A percentile compares a stretch with the other conserved stretches of the same genome.
phyloP scores from a whole-genome alignment of 2,329 filamentous ascomycete species.

The Fusarium beomiforme region DNA sequence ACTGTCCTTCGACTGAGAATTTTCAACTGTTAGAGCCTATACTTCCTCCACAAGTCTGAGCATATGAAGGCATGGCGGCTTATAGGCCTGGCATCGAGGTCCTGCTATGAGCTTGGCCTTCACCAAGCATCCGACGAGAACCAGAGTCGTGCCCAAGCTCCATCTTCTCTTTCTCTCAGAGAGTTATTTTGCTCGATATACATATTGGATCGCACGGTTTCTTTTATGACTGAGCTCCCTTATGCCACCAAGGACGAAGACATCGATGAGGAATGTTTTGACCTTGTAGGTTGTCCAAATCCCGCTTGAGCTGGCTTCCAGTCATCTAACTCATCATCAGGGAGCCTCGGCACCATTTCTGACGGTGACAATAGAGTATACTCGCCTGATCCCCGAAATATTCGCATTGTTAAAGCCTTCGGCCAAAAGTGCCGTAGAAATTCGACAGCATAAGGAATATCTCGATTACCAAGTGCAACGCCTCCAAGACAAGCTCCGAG shows the following conservation, averaged over 20 bases:
- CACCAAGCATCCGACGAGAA: neutral
- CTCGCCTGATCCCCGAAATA: neutral
- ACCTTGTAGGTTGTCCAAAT: neutral
- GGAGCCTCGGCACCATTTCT: neutral
- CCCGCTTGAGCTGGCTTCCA: neutral
- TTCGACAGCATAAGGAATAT: neutral
- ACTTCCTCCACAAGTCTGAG: neutral
- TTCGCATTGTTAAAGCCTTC: neutral
- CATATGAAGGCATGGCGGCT: neutral
- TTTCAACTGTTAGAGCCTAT: neutral
- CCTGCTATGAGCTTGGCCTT: neutral
- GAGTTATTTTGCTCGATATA: neutral
- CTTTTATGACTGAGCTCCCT: neutral
- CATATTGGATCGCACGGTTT: neutral
- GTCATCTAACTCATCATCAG: neutral
- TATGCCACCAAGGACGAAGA: neutral
- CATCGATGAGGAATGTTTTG: neutral
- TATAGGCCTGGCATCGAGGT: neutral
- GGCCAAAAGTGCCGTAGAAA: neutral
- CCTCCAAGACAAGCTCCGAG: neutral
- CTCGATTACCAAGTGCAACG: neutral
- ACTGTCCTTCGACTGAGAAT: accelerated
- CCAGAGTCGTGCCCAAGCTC: accelerated
- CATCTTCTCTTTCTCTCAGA: neutral
- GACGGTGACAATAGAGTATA: neutral